A percentile compares a stretch with the other conserved stretches of the same genome.
Evolutionary conservation across 805 yeast species (phyloP).

Genomic region (Candida insectorum): DNA sequence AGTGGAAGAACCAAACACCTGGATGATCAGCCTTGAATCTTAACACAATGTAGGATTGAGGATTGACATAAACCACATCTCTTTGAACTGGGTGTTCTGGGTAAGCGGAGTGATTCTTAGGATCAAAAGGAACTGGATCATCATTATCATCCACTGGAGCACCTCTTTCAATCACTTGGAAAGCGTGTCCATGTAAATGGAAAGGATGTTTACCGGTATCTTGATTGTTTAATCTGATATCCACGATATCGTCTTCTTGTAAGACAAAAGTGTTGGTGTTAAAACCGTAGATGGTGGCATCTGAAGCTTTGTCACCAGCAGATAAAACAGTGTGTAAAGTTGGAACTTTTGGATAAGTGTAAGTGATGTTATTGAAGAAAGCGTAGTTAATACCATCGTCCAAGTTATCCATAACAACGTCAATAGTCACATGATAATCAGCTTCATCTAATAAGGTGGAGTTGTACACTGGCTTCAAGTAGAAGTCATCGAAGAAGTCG

Average conservation of each 20-base stretch:
- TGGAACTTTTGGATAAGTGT: constrained; percentile 67
- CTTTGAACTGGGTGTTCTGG: constrained; percentile 63
- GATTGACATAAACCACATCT: constrained; percentile 68
- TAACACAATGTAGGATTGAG: constrained; percentile 64
- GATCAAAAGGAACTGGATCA: constrained; percentile 44
- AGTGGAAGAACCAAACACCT: constrained; percentile 93
- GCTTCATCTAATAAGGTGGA: constrained; percentile 52
- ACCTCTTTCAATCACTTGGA: constrained; percentile 59
- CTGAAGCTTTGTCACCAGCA: constrained; percentile 54
- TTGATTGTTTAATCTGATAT: constrained; percentile 71
- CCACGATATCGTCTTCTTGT: constrained; percentile 61
- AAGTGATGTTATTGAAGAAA: constrained; percentile 66
- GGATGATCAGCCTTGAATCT: constrained; percentile 84
- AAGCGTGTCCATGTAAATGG: constrained; percentile 73
- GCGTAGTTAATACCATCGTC: constrained; percentile 78
- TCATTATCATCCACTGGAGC: constrained; percentile 51
- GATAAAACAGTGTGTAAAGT: constrained; percentile 61
- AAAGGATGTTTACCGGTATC: constrained; percentile 81
- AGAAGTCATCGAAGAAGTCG: constrained; percentile 68
- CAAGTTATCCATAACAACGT: constrained; percentile 62
- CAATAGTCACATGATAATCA: constrained; percentile 58
- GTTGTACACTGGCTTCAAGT: constrained; percentile 60
- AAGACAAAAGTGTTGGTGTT: constrained; percentile 64
- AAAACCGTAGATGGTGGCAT: constrained; percentile 68
- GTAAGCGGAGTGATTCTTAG: constrained; percentile 35